Evolutionary conservation across 1,139 yeast species (phyloP), one percentile per base, ranked within the genome.

Genomic region (Eremothecium coryli): DNA sequence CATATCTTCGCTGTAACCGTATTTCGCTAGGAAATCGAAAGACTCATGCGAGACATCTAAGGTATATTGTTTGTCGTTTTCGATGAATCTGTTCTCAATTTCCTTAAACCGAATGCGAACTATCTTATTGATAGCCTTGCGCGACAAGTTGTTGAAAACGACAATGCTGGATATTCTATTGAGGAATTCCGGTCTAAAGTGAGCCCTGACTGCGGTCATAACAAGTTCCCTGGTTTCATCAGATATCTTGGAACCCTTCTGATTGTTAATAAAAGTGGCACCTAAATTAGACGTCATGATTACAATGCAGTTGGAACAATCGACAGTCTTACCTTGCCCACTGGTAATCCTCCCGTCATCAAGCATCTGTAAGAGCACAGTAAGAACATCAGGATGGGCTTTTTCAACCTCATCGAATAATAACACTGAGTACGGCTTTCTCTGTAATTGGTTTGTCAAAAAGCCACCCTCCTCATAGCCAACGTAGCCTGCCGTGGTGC

Each of bases 391-490:
- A 1, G 98, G 98, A 2, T 95, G 95, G n/a, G 98, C 99, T 63
- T 90, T 90, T 56, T 90, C 98, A 38, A 90, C 94, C 63, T 90
- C 98, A 64, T 90, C 98, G 54, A 90, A 90, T 45, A 90, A 68
- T 20, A 90, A 73, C 18, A 93, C 98, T 4, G 97, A 82, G 65
- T 90, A 93, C 36, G 99, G 98, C 44, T 82, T 78, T 56, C 96
- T 75, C 41, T 85, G 71, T 42, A 90, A 69, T 41, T 93, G 94
- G 53, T 90, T 95, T 2, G 98, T 90, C 48, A 90, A 70, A 48
- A 88, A 75, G 48, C 98, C 98, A 58, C 98, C 97, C 60, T 90
- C 96, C 59, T 88, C 97, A 57, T 84, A 90, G 27, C 99, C 99
- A 50, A 90, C 84, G 56, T 90, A 93, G 51, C 99, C 98, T 2